Base-by-base conservation (phyloP, 257 asterid species). In the Salvia rosmarinus region DNA sequence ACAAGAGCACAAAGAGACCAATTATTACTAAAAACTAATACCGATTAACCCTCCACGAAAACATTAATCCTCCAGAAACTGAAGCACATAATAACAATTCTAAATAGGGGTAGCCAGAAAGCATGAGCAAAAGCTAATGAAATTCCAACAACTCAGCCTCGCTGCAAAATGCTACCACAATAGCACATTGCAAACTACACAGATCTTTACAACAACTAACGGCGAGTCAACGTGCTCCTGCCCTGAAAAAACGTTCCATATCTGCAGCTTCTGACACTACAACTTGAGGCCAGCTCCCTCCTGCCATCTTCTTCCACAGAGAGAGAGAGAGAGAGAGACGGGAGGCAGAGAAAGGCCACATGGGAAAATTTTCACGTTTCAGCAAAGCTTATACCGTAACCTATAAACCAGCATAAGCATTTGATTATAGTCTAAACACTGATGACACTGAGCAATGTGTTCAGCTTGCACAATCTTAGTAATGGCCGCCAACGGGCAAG, bases 121-220 rank as follows among this genome's bases (percentile, higher is more conserved):
- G 37, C 28, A 66, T 46, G 40, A 75, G 11, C 13, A 17, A 51
- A 35, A 49, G 42, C n/a, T 49, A 21, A 42, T 58, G 25, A 43
- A 5, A 25, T 10, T 25, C 8, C 58, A 66, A 49, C 35, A 47
- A 68, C 43, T 40, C 71, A 21, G 62, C 55, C 74, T 59, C 58
- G 70, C 10, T 21, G 37, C 64, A 63, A n/a, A 55, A 64, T 11
- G 13, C 73, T 70, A 70, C 51, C 54, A 34, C 4, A 16, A 14
- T 3, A 52, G 23, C 57, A 67, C 79, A 76, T 13, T 50, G 57
- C 72, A 74, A 68, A 68, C 68, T 74, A 71, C 81, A 73, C 63
- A 80, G 60, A 68, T 64, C 35, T 10, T 67, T 52, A 76, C 51
- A 56, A 56, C 64, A 34, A 56, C 59, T 28, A 67, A 20, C 3